Evolutionary conservation across 2,329 filamentous ascomycete genomes (phyloP).

Genomic region (Diatrype stigma): DNA sequence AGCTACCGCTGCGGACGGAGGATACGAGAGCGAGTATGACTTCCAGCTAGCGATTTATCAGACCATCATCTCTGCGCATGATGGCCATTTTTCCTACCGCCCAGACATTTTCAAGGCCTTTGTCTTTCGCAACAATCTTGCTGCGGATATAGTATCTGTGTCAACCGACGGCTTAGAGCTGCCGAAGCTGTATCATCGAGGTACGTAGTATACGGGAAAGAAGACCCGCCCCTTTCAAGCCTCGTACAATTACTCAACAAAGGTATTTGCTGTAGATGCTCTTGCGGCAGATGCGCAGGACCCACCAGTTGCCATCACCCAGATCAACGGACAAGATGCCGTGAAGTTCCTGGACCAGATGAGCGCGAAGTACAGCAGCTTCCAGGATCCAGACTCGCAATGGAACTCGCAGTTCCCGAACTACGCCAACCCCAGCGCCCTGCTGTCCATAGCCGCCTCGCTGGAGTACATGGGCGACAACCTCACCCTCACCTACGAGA

Average conservation of each 20-base stretch:
- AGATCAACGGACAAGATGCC: conserved; percentile 55
- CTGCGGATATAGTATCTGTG: conserved; percentile 49
- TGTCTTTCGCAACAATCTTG: conserved; percentile 33
- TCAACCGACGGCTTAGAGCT: conserved; percentile 55
- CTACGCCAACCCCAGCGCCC: conserved; percentile 19
- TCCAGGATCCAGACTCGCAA: conserved; percentile 55
- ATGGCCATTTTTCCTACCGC: conserved; percentile 59
- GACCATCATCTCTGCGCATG: conserved; percentile 52
- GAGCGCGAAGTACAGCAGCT: conserved; percentile 38
- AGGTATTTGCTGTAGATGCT: conserved; percentile 12
- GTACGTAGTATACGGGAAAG: no score
- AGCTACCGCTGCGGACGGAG: conserved; percentile 34
- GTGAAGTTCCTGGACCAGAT: conserved; percentile 44
- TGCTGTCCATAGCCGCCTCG: conserved; percentile 19
- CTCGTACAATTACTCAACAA: conserved; percentile 9
- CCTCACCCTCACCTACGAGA: conserved; percentile 30
- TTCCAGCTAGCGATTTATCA: conserved; percentile 52
- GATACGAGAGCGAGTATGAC: conserved; percentile 49
- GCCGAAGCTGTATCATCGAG: conserved; percentile 53
- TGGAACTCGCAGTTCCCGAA: conserved; percentile 34
- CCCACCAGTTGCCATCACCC: conserved; percentile 43
- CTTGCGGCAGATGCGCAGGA: conserved; percentile 12
- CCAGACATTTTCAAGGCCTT: conserved; percentile 53
- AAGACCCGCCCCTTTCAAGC: background rate
- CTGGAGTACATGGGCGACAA: conserved; percentile 24